These are phyloP conservation scores for Uronychia binucleata DNA, from an alignment of 73 alveolate genomes.

Conservation along the genomic window DNA sequence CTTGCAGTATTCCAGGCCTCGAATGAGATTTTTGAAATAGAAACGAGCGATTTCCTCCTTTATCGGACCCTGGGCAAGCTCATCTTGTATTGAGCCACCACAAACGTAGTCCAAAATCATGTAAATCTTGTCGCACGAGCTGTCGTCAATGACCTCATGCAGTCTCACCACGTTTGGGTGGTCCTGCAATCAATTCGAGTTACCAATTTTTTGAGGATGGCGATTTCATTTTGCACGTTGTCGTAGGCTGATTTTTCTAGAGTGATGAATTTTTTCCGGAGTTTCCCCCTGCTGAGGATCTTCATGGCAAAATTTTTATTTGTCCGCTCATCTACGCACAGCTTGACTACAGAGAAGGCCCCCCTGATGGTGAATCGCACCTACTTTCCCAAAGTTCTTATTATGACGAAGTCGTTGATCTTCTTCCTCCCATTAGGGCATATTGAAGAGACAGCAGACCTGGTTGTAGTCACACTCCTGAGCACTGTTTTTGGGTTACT, in stretches of 20 bases:
- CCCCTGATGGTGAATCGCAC: background rate
- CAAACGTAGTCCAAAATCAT: constrained; percentile 58
- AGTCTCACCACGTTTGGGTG: constrained; percentile 60
- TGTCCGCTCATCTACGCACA: constrained; percentile 30
- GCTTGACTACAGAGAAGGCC: constrained; percentile 32
- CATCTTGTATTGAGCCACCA: constrained; percentile 9
- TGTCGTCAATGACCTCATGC: constrained; percentile 62
- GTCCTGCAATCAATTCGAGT: constrained; percentile 1
- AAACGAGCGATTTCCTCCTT: constrained; percentile 7
- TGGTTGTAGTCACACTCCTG: background rate
- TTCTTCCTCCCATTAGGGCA: constrained; percentile 2
- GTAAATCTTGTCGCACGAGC: constrained; percentile 46
- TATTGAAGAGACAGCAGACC: background rate
- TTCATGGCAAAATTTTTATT: constrained; percentile 45
- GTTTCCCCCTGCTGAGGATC: constrained; percentile 37
- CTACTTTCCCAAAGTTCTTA: constrained; percentile 9
- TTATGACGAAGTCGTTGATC: constrained; percentile 1
- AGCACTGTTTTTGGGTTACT: background rate
- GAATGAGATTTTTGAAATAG: constrained; percentile 43
- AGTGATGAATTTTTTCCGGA: constrained; percentile 36
- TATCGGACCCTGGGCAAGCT: background rate
- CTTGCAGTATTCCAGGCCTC: constrained; percentile 49
- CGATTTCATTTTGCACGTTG: constrained; percentile 42
- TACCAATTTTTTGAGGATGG: constrained; percentile 57
- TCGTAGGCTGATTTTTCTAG: constrained; percentile 33